These are phyloP conservation scores for Trichoderma sp. DNA, from an alignment of 2,329 filamentous ascomycete genomes.

Conservation along the genomic window DNA sequence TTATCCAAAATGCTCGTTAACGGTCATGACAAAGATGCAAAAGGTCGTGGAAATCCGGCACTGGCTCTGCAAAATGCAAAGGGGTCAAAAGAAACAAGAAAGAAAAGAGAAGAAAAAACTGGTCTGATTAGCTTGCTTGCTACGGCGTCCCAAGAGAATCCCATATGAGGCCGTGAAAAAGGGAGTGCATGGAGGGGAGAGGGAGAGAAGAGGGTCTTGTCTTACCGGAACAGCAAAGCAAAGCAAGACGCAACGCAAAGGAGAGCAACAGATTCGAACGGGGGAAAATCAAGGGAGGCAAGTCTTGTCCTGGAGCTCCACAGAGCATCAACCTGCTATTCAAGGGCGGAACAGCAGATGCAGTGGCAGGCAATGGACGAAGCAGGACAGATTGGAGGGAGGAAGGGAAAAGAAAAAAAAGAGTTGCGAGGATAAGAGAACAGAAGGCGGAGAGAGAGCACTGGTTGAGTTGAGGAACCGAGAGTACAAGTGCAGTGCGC, in stretches of 20 bases:
- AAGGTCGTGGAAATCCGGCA: constrained; percentile 11
- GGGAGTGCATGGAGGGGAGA: constrained; percentile 16
- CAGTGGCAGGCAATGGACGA: background rate
- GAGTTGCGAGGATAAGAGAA: background rate
- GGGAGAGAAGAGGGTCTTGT: constrained; percentile 9
- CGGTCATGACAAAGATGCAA: constrained; percentile 20
- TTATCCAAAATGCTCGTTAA: constrained; percentile 21
- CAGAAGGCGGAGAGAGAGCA: background rate
- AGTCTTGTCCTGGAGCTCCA: constrained; percentile 13
- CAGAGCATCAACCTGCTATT: constrained; percentile 6
- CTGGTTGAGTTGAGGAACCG: background rate
- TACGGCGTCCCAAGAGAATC: background rate
- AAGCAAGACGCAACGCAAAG: constrained; percentile 3
- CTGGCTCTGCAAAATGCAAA: constrained; percentile 4
- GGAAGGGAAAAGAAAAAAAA: background rate
- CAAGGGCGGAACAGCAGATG: constrained; percentile 5
- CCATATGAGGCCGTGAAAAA: constrained; percentile 13
- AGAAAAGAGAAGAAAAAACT: constrained; percentile 6
- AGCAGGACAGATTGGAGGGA: background rate
- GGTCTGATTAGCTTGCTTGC: constrained; percentile 11
- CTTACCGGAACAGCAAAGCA: constrained; percentile 17
- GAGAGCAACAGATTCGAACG: background rate
- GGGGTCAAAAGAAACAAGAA: background rate
- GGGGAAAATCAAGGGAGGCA: background rate
- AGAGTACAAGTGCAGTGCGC: background rate